Evolutionary conservation across 1,139 yeast genomes (phyloP).

Genomic region (Entelexis sorbosivorans): DNA sequence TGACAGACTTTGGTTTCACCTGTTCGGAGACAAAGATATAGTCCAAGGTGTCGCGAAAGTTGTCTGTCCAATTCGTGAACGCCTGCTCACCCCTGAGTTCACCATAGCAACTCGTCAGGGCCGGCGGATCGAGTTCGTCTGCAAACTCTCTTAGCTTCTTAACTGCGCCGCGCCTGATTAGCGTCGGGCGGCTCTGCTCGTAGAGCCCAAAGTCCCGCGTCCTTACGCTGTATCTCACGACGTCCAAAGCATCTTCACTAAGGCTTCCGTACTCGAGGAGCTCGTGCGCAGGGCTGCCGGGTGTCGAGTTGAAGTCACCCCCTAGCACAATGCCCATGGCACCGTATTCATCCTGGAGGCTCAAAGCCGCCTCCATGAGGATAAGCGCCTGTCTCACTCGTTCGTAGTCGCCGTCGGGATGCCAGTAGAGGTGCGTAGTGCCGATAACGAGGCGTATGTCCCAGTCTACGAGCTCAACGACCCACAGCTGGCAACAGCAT

Average conservation of each 20-base stretch:
- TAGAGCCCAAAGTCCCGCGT: not conserved
- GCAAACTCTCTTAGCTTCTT: not conserved
- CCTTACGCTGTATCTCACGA: not conserved
- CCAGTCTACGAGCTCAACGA: slow-evolving; percentile 6
- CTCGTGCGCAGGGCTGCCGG: slow-evolving; percentile 18
- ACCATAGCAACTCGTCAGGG: slow-evolving; percentile 11
- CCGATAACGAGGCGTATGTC: slow-evolving; percentile 10
- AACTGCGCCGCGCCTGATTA: slow-evolving; percentile 1
- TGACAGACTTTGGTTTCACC: slow-evolving; percentile 7
- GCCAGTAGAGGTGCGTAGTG: slow-evolving; percentile 24
- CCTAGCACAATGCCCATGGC: slow-evolving; percentile 13
- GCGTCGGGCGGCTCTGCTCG: not conserved
- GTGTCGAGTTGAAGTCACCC: slow-evolving; percentile 22
- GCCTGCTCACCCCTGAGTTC: slow-evolving; percentile 18
- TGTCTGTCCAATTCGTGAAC: slow-evolving; percentile 24
- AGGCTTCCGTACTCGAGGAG: not conserved
- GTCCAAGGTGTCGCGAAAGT: slow-evolving; percentile 20
- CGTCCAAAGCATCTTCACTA: not conserved
- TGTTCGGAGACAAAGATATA: slow-evolving; percentile 16
- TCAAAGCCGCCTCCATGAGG: slow-evolving; percentile 1
- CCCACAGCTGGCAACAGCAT: slow-evolving; percentile 10
- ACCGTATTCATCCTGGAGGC: not conserved
- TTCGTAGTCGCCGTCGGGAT: slow-evolving; percentile 21
- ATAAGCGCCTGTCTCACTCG: slow-evolving; percentile 19
- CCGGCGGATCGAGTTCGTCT: not conserved